Base-by-base conservation (phyloP, 2,329 filamentous ascomycete species). In the Diaporthe capsici region DNA sequence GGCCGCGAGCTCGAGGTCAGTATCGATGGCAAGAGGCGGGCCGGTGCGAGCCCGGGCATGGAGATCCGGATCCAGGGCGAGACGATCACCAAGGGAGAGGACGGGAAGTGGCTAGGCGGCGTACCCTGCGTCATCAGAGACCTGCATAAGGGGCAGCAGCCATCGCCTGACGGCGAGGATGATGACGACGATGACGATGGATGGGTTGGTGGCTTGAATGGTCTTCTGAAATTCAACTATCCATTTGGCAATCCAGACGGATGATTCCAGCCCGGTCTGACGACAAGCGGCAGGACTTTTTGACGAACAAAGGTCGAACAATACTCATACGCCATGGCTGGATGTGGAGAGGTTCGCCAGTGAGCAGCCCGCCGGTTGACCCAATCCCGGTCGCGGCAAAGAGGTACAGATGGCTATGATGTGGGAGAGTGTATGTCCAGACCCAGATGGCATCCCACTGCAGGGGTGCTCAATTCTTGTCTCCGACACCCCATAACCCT, bases 161-260 rank as follows among this genome's bases (percentile, higher is more conserved):
- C 71, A 2, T 57, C 58, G 3, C 47, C 58, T 34, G 70, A 60
- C n/a, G 68, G 65, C 44, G 79, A 86, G 2, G 90, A 92, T 77
- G 90, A 93, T 61, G 95, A 98, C 81, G 96, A 98, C 83, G 95
- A 93, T 60, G 95, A 98, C 80, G 96, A 98, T 83, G 95, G 96
- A 25, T 99, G 97, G 97, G 96, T 99, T 3, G 96, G 96, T 1
- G 96, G 97, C 0, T 85, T 99, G 81, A 99, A 98, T 82, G 95
- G 95, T 13, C 83, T 98, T 81, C 86, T 99, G 79, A 99, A 99
- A 86, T 99, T 98, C 83, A 99, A 99, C 83, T 95, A 98, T 85
- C 96, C 96, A 0, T 98, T 98, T 87, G 97, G 97, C 0, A 93
- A 94, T 42, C 58, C 71, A 55, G 71, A 73, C n/a, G 58, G 71